Percentiles rank a stretch among this genome's conserved stretches.
Evolutionary conservation across 345 rosid genomes (phyloP).

Genomic region (Citrus sinensis): DNA sequence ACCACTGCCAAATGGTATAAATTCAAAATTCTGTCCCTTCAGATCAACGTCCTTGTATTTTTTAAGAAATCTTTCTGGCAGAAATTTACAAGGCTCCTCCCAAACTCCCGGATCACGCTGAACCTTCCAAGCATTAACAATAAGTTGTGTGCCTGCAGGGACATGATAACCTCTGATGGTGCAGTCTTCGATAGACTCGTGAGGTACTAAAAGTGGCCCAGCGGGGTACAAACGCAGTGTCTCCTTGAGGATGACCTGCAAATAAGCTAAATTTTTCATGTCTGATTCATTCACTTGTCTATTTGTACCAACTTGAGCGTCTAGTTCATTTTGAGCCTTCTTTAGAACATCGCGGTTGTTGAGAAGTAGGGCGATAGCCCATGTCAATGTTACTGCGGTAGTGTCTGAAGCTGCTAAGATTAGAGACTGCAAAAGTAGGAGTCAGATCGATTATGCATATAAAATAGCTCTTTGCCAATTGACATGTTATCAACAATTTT

Average conservation of each 20-base stretch:
- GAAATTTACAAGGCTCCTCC: conserved; percentile 30
- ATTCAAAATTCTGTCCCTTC: conserved; percentile 17
- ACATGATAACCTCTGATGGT: conserved; percentile 30
- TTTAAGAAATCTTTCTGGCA: conserved; percentile 38
- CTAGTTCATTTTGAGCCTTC: conserved; percentile 36
- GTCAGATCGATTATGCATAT: too few relatives aligned
- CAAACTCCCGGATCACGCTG: conserved; percentile 34
- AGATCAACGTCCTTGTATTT: conserved; percentile 27
- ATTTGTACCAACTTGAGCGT: conserved; percentile 18
- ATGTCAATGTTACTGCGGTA: conserved; percentile 1
- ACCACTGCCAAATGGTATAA: too few relatives aligned
- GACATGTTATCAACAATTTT: too few relatives aligned
- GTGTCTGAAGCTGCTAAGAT: conserved; percentile 42
- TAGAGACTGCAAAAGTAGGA: conserved; percentile 20
- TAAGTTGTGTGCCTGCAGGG: conserved; percentile 31
- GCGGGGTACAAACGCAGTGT: too few relatives aligned
- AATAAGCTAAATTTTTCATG: too few relatives aligned
- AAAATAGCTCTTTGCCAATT: too few relatives aligned
- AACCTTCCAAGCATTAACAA: conserved; percentile 26
- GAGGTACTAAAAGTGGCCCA: too few relatives aligned
- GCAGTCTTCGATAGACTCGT: too few relatives aligned
- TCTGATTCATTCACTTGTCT: conserved; percentile 5
- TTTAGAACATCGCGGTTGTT: conserved; percentile 20
- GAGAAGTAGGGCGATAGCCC: conserved; percentile 42
- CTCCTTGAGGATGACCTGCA: too few relatives aligned